phyloP scores from a whole-genome alignment of 768 basidiomycete genomes.

The Tylopilus subfusipes region DNA sequence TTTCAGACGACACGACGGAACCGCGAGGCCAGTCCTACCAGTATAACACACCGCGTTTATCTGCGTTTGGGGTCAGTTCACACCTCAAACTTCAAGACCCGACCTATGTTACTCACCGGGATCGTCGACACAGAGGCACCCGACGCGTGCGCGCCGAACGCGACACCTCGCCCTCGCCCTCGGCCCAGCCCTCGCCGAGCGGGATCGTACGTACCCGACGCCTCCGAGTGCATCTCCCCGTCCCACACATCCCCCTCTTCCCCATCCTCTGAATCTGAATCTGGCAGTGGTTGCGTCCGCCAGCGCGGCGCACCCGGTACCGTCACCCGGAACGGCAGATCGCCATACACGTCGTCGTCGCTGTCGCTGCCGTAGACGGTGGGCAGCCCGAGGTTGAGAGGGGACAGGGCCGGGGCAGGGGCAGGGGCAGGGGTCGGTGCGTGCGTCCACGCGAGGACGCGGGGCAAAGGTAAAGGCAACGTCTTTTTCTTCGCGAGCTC shows the following conservation, averaged over 20 bases:
- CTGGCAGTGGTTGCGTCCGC: constrained; percentile 18
- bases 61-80: background rate
- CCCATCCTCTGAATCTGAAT: background rate
- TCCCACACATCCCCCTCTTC: background rate
- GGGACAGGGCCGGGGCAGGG: background rate
- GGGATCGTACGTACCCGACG: background rate
- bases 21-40: background rate
- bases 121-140: background rate
- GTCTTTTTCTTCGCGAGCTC: background rate
- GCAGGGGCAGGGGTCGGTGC: too few relatives aligned
- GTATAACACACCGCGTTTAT: background rate
- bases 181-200: background rate
- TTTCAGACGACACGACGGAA: constrained; percentile 1
- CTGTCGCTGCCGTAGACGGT: too few relatives aligned
- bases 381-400: constrained; percentile 2
- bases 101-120: constrained; percentile 9
- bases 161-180: background rate
- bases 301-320: constrained; percentile 27
- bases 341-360: background rate
- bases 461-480: too few relatives aligned
- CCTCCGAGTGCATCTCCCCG: background rate
- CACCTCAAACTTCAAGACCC: too few relatives aligned
- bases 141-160: background rate
- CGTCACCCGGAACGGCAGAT: background rate
- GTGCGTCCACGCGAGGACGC: too few relatives aligned